Evolutionary conservation across 768 basidiomycete species (phyloP).

Genomic region (Sporobolomyces phaffii): DNA sequence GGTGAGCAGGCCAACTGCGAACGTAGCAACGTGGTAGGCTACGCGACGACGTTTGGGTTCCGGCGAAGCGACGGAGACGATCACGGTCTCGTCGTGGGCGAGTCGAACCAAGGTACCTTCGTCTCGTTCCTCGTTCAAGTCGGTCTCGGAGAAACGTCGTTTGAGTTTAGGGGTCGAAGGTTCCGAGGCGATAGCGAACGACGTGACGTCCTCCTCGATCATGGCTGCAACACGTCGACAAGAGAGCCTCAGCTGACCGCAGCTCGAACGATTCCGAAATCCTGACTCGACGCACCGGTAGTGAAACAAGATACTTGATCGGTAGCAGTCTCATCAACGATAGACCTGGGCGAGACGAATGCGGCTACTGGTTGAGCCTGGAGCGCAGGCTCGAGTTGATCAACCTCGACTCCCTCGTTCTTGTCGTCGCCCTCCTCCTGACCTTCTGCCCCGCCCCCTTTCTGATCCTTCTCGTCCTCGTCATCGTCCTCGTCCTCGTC

Average conservation of each 20-base stretch:
- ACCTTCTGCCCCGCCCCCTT: background rate
- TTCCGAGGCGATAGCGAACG: background rate
- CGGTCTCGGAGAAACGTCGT: conserved; percentile 16
- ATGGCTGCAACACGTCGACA: background rate
- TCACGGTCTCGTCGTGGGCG: background rate
- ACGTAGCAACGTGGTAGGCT: background rate
- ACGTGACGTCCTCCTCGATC: background rate
- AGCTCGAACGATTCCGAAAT: no score
- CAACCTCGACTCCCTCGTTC: background rate
- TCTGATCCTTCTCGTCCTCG: background rate
- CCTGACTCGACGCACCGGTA: no score
- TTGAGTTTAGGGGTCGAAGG: background rate
- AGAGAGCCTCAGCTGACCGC: no score
- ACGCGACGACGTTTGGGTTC: conserved; percentile 24
- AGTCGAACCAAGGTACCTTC: background rate
- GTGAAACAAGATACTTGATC: no score
- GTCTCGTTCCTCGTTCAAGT: background rate
- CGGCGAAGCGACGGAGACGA: background rate
- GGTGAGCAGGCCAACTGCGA: conserved; percentile 8
- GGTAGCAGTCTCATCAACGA: no score
- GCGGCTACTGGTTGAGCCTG: no score
- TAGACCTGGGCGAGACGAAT: no score
- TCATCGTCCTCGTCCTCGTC: background rate
- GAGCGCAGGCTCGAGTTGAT: no score
- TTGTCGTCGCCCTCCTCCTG: background rate